Conservation (phyloP, 2,329 filamentous ascomycete genomes). For the Aspergillus neoniger region DNA sequence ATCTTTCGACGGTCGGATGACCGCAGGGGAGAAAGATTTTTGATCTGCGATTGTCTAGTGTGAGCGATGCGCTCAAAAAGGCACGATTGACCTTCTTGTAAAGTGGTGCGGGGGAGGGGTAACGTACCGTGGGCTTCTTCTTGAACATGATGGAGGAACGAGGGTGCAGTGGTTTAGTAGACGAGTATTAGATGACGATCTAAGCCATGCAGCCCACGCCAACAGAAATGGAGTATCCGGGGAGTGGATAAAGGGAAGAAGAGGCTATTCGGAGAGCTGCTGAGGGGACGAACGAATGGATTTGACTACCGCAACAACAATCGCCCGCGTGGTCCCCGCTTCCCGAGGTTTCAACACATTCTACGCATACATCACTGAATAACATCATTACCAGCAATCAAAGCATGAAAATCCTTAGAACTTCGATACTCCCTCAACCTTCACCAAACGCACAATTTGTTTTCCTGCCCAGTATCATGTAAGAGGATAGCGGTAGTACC, state of each 20-base stretch:
- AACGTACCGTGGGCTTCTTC: constrained; percentile 60
- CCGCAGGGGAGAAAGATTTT: constrained; percentile 65
- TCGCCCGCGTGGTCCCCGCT: constrained; percentile 21
- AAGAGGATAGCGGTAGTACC: neutral
- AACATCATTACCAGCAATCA: no score
- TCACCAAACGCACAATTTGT: no score
- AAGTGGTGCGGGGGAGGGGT: constrained; percentile 29
- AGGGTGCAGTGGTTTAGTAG: neutral
- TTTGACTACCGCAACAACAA: constrained; percentile 25
- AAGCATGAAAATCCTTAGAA: no score
- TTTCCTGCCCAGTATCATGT: neutral
- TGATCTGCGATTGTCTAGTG: constrained; percentile 51
- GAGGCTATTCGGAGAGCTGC: constrained; percentile 4
- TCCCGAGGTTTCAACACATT: neutral
- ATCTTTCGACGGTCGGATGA: constrained; percentile 68
- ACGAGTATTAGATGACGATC: neutral
- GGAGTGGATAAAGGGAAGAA: neutral
- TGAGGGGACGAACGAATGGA: constrained; percentile 7
- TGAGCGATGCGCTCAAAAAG: neutral
- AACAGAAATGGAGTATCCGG: neutral
- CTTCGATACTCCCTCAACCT: no score
- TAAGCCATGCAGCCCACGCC: neutral
- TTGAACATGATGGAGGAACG: constrained; percentile 56
- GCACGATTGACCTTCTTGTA: constrained; percentile 13
- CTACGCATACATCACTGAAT: no score